Base-by-base conservation (phyloP, 2,329 filamentous ascomycete genomes). In the Botrytis elliptica region DNA sequence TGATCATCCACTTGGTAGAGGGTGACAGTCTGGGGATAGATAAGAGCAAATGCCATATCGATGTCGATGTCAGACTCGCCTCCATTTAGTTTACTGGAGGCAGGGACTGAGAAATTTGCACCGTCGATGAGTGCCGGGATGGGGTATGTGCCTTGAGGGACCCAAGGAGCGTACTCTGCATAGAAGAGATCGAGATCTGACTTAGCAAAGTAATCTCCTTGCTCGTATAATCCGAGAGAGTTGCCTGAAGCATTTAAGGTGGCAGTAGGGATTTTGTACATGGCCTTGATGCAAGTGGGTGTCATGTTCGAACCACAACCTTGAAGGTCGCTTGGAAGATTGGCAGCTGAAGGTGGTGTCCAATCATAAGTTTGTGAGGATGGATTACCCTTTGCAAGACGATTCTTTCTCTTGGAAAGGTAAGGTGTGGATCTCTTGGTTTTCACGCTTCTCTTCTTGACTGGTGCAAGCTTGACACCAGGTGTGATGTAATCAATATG, bases 401-500 rank as follows among this genome's bases (percentile, higher is more conserved):
- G 71, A 12, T 73, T 74, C 6, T 46, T 40, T 63, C 57, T 44
- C 29, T 73, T 62, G 44, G 65, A 44, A 52, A 70, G 25, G 29
- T 65, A 42, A 42, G 72, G 25, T 38, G 40, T 74, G 33, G 46
- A 44, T 38, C 74, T 73, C 68, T 75, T 71, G 5, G 69, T 66
- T n/a, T 76, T 74, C 36, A 75, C 49, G 49, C 63, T 62, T 67
- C 75, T 72, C 49, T 77, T 77, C 46, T 74, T 73, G 40, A 76
- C 70, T 7, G 76, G 74, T 57, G 72, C 65, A 52, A 77, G 75
- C 46, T 84, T 84, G 66, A 85, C 79, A 36, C 84, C 84, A 1
- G 85, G 85, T 2, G 82, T 86, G 44, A 86, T 83, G 75, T 85
- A 86, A 78, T 86, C 85, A 70, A 86, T 80, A 71, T 86, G 84